Base-by-base conservation (phyloP, 257 asterid species). In the Dorcoceras hygrometricum region DNA sequence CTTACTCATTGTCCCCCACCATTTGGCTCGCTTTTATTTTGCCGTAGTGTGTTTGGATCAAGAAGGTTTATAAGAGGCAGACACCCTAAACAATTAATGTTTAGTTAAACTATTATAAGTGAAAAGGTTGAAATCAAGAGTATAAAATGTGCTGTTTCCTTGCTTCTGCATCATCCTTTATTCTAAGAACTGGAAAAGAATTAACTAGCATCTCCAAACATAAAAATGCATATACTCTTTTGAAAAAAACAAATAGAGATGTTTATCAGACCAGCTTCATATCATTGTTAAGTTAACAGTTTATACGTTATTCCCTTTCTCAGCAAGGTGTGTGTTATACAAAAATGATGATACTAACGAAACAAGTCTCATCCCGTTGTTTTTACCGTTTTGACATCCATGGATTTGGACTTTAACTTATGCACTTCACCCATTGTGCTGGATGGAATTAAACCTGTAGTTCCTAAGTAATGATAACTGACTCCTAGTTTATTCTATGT, bases 401-500 rank as follows among this genome's bases (percentile, higher is more conserved):
- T 14, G 2, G 53, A 14, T 2, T 43, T 8, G 8, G 6, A 1
- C 53, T 43, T 5, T 8, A 34, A 14, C 53, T 16, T 16, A 43
- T 14, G 53, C 39, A 1, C 36, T 31, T 2, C n/a, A 28, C 14
- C 4, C 22, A 34, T 51, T 46, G 3, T 48, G 53, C 16, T 2
- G 16, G 14, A 66, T 20, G 12, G 61, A 23, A 28, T 4, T 14
- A 39, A 39, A 22, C 27, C 22, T 12, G 29, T 24, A 26, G 18
- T 23, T 57, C 22, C 32, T 31, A 16, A 12, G 57, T n/a, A 55
- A 71, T 54, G 24, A 8, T 26, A 10, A 32, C 14, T 69, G 51
- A 76, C 57, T 57, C 34, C n/a, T 26, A 50, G 20, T 60, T 9
- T 23, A 59, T 39, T 73, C n/a, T 71, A 68, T 59, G 53, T 63